These are phyloP conservation scores for Euphrasia confusa DNA, from an alignment of 257 asterid species.

Conservation along the genomic window DNA sequence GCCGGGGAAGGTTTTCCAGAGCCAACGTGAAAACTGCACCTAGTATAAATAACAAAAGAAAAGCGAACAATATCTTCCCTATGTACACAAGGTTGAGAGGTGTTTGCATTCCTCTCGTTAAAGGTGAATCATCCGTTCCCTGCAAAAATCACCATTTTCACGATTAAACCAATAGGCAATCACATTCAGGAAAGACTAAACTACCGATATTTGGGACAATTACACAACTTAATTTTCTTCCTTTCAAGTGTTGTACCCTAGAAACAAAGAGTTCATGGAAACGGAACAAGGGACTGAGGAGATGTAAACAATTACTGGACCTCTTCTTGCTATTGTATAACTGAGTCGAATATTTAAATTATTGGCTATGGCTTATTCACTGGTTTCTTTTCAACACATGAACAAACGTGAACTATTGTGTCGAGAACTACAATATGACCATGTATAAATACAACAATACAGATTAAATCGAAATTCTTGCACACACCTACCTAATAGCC, in stretches of 20 bases:
- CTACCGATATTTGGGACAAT: background rate
- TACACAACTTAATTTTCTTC: background rate
- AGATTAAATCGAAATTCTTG: too few relatives aligned
- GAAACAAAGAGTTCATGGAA: too few relatives aligned
- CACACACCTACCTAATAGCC: too few relatives aligned
- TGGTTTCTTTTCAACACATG: constrained; percentile 9
- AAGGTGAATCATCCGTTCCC: constrained; percentile 33
- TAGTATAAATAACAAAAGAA: constrained; percentile 53
- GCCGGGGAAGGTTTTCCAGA: constrained; percentile 73
- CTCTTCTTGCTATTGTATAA: background rate
- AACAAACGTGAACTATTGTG: background rate
- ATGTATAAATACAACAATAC: background rate
- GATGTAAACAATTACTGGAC: background rate
- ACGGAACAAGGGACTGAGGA: background rate
- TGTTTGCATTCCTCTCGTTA: constrained; percentile 17
- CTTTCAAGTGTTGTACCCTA: too few relatives aligned
- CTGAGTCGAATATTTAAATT: background rate
- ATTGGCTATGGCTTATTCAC: background rate
- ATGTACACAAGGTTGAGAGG: constrained; percentile 38
- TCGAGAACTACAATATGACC: background rate
- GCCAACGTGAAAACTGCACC: constrained; percentile 65
- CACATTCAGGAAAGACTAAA: constrained; percentile 4
- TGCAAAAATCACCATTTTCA: constrained; percentile 25
- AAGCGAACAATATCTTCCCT: constrained; percentile 64
- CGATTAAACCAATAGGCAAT: too few relatives aligned